Percentiles rank a stretch among this genome's conserved stretches.
Evolutionary conservation across 495 filamentous ascomycete species (phyloP).

Genomic region (Arthonia radiata): DNA sequence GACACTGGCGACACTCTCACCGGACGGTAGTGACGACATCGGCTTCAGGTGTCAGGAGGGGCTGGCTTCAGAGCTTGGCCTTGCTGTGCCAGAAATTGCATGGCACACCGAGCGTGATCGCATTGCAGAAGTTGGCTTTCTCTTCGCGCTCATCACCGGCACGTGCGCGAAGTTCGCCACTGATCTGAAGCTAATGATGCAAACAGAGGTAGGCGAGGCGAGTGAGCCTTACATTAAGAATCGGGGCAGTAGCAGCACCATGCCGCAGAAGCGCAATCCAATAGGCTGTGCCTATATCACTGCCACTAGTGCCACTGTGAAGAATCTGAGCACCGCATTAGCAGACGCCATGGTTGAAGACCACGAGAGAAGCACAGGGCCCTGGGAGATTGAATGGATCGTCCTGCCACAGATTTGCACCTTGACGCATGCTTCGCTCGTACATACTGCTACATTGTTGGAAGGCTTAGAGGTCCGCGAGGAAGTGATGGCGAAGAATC

Average conservation of each 20-base stretch:
- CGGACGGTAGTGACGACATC: not conserved
- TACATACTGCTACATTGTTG: slow-evolving; percentile 5
- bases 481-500: slow-evolving; percentile 6
- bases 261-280: slow-evolving; percentile 10
- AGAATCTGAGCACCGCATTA: slow-evolving; percentile 1
- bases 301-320: slow-evolving; percentile 5
- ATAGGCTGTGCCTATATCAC: slow-evolving; percentile 8
- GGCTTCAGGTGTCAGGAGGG: slow-evolving; percentile 3
- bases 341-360: slow-evolving; percentile 7
- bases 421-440: slow-evolving; percentile 5
- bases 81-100: slow-evolving; percentile 5
- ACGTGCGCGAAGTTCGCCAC: slow-evolving; percentile 9
- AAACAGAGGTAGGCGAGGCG: slow-evolving; percentile 7
- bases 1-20: slow-evolving; percentile 7
- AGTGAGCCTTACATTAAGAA: slow-evolving; percentile 6
- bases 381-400: slow-evolving; percentile 10
- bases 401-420: slow-evolving; percentile 8
- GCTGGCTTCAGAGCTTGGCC: slow-evolving; percentile 4
- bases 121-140: slow-evolving; percentile 5
- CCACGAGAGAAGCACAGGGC: slow-evolving; percentile 7
- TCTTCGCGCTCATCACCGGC: slow-evolving; percentile 5
- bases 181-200: slow-evolving; percentile 8
- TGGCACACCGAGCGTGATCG: slow-evolving; percentile 9
- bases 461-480: slow-evolving; percentile 8
- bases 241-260: slow-evolving; percentile 5